phyloP scores from a whole-genome alignment of 1,284 basidiomycete genomes.

The Ustilago sp. region DNA sequence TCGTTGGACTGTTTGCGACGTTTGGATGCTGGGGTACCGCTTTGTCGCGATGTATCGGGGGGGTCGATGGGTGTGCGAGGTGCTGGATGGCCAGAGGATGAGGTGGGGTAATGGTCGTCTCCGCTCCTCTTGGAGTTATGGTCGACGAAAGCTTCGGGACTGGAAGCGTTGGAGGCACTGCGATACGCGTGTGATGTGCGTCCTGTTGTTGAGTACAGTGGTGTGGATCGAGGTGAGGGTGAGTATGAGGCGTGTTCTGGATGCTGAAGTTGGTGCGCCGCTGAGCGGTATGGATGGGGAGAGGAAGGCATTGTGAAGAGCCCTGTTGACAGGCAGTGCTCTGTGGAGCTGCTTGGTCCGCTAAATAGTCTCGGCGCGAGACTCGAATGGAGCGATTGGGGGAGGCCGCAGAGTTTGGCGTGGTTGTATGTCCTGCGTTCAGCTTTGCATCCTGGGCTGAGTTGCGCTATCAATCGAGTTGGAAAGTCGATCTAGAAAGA shows the following conservation, averaged over 20 bases:
- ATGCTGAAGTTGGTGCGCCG: conserved; percentile 54
- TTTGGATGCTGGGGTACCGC: conserved; percentile 14
- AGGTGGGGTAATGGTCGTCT: conserved; percentile 1
- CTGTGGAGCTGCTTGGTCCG: too few relatives aligned
- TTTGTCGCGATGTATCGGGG: background rate
- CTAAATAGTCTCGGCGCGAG: too few relatives aligned
- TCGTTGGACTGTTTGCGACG: conserved; percentile 25
- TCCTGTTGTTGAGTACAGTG: conserved; percentile 28
- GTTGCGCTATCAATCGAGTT: too few relatives aligned
- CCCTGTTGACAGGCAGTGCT: too few relatives aligned
- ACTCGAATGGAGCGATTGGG: too few relatives aligned
- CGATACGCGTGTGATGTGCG: conserved; percentile 33
- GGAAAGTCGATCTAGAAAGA: too few relatives aligned
- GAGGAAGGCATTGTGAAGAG: conserved; percentile 35
- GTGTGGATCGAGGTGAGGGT: conserved; percentile 35
- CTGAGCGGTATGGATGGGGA: conserved; percentile 40
- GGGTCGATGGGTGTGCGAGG: conserved; percentile 9
- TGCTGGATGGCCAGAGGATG: background rate
- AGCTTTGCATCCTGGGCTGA: too few relatives aligned
- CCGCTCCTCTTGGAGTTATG: conserved; percentile 4
- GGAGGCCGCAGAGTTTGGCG: too few relatives aligned
- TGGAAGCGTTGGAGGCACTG: conserved; percentile 29
- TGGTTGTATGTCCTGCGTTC: too few relatives aligned
- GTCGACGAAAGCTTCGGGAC: conserved; percentile 36
- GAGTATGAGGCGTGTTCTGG: conserved; percentile 47